phyloP scores from a whole-genome alignment of 1,284 basidiomycete species.

The Melampsora americana region DNA sequence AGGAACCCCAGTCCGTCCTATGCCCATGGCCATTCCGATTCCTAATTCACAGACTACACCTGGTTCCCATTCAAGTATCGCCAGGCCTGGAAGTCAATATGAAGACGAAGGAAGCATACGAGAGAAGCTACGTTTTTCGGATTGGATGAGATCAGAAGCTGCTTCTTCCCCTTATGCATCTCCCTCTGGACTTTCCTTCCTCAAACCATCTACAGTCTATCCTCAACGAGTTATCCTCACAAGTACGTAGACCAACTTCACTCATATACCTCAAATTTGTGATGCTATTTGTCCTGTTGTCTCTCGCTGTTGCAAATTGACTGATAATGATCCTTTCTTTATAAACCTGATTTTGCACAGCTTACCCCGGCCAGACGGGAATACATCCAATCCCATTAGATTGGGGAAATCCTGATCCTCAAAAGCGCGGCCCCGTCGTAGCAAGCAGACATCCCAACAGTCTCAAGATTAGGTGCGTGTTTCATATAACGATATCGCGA shows the following conservation, averaged over 20 bases:
- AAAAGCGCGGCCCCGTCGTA: constrained; percentile 76
- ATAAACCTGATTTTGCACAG: constrained; percentile 53
- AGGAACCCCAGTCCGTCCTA: background rate
- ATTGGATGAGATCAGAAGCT: constrained; percentile 22
- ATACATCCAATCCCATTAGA: constrained; percentile 72
- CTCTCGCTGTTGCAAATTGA: background rate
- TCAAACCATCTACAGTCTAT: constrained; percentile 13
- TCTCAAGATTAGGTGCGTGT: constrained; percentile 70
- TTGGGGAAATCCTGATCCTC: constrained; percentile 73
- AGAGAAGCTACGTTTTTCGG: constrained; percentile 15
- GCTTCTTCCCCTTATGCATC: constrained; percentile 13
- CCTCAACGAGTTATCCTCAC: constrained; percentile 40
- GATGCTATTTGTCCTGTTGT: background rate
- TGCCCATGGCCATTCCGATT: background rate
- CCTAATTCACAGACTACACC: constrained; percentile 13
- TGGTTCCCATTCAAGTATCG: constrained; percentile 3
- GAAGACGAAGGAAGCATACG: constrained; percentile 26
- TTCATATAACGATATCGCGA: background rate
- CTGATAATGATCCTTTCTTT: constrained; percentile 12
- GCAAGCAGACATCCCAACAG: constrained; percentile 78
- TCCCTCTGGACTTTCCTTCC: background rate
- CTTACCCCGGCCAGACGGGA: constrained; percentile 69
- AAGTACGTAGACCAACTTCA: constrained; percentile 10
- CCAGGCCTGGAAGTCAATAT: constrained; percentile 12
- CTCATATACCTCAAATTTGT: background rate